Evolutionary conservation across 108 stramenopile species (phyloP).

Genomic region (Asterionellopsis glacialis): DNA sequence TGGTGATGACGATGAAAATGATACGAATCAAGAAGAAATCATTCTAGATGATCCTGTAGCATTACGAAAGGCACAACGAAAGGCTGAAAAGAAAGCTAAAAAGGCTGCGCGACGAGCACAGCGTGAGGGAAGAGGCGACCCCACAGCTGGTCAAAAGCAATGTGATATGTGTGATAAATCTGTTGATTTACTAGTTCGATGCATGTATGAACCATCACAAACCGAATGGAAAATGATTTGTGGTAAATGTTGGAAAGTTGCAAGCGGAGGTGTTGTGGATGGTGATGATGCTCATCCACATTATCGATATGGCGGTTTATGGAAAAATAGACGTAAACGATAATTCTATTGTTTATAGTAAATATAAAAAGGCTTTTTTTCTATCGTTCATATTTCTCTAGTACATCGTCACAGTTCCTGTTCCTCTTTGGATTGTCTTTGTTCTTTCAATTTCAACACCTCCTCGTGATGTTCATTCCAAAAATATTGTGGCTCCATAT

Average conservation of each 20-base stretch:
- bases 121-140: constrained; percentile 52
- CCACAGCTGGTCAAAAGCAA: constrained; percentile 55
- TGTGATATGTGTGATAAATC: constrained; percentile 57
- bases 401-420: too few species aligned
- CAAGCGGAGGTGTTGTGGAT: constrained; percentile 81
- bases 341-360: too few species aligned
- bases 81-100: constrained; percentile 55
- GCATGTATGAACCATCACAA: constrained; percentile 40
- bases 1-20: constrained; percentile 8
- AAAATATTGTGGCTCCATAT: constrained; percentile 2
- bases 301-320: constrained; percentile 82
- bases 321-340: constrained; percentile 66
- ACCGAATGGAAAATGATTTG: constrained; percentile 79
- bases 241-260: constrained; percentile 78
- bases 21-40: constrained; percentile 4
- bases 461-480: constrained; percentile 8
- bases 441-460: background rate
- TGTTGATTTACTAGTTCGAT: constrained; percentile 65
- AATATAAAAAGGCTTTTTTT: too few species aligned
- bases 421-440: too few species aligned
- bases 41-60: constrained; percentile 1
- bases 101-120: constrained; percentile 67
- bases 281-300: constrained; percentile 81
- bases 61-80: constrained; percentile 37
- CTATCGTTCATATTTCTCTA: too few species aligned